Evolutionary conservation across 31 red algal species (phyloP).

Genomic region (Asparagopsis taxiformis): DNA sequence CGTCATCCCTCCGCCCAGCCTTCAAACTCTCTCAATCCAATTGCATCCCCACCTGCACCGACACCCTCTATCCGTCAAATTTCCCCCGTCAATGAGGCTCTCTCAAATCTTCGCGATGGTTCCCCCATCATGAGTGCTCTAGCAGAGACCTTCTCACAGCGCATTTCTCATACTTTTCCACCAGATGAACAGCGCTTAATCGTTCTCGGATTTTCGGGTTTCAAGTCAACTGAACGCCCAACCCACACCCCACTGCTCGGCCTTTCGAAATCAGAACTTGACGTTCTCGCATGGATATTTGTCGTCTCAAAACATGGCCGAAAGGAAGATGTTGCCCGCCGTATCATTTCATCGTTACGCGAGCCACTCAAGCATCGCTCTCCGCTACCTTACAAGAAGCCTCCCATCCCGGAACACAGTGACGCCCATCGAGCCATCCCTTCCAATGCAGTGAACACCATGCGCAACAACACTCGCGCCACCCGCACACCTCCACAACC

Average conservation of each 20-base stretch:
- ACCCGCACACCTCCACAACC: too few relatives aligned
- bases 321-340: constrained; percentile 33
- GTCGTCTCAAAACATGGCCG: constrained; percentile 24
- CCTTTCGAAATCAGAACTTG: constrained; percentile 33
- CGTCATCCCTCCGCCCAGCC: too few relatives aligned
- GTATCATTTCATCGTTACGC: constrained; percentile 15
- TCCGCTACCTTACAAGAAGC: neutral
- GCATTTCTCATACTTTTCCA: neutral
- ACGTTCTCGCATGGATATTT: constrained; percentile 44
- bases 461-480: too few relatives aligned
- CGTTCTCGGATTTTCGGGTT: constrained; percentile 28
- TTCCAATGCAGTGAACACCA: too few relatives aligned
- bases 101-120: constrained; percentile 14
- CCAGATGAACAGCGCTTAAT: constrained; percentile 9
- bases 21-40: neutral
- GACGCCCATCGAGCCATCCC: too few relatives aligned
- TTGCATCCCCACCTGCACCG: neutral
- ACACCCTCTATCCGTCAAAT: constrained; percentile 23
- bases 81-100: constrained; percentile 11
- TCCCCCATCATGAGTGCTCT: constrained; percentile 13
- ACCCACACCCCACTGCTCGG: neutral
- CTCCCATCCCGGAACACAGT: constrained; percentile 7
- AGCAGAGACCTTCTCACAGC: neutral
- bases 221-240: neutral
- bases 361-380: constrained; percentile 11